A percentile compares a stretch with the other conserved stretches of the same genome.
These are phyloP conservation scores for Ganoderma lingzhi DNA, from an alignment of 1,284 basidiomycete species.

Conservation along the genomic window DNA sequence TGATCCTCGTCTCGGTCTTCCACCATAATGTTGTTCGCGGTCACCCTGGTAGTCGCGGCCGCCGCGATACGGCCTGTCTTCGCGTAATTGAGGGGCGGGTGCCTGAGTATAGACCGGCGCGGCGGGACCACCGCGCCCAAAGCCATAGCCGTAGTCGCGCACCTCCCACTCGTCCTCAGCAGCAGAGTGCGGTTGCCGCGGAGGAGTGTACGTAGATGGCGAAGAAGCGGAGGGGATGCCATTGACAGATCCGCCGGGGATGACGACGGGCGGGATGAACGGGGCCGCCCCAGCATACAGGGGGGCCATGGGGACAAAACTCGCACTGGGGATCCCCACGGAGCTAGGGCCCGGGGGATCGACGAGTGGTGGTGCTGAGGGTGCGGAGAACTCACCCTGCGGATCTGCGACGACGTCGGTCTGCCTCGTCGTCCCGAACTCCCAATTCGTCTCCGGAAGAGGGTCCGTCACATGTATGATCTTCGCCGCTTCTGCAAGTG, in stretches of 20 bases:
- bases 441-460: constrained; percentile 53
- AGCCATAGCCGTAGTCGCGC: constrained; percentile 57
- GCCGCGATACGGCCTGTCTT: constrained; percentile 26
- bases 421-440: constrained; percentile 60
- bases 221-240: constrained; percentile 26
- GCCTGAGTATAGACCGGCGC: constrained; percentile 18
- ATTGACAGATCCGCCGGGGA: constrained; percentile 23
- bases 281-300: constrained; percentile 22
- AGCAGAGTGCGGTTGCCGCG: constrained; percentile 27
- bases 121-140: constrained; percentile 28
- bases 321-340: constrained; percentile 21
- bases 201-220: constrained; percentile 27
- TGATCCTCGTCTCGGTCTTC: constrained; percentile 41
- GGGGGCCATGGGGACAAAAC: constrained; percentile 13
- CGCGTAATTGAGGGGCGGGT: constrained; percentile 14
- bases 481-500: constrained; percentile 31
- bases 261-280: constrained; percentile 26
- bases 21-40: constrained; percentile 32
- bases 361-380: constrained; percentile 1
- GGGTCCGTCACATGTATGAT: constrained; percentile 46
- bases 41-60: constrained; percentile 32
- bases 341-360: constrained; percentile 4
- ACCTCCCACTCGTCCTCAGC: constrained; percentile 59
- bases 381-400: constrained; percentile 8
- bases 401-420: constrained; percentile 27